Conservation (phyloP, 2,329 filamentous ascomycete genomes). For the Xylariaceae sp. region DNA sequence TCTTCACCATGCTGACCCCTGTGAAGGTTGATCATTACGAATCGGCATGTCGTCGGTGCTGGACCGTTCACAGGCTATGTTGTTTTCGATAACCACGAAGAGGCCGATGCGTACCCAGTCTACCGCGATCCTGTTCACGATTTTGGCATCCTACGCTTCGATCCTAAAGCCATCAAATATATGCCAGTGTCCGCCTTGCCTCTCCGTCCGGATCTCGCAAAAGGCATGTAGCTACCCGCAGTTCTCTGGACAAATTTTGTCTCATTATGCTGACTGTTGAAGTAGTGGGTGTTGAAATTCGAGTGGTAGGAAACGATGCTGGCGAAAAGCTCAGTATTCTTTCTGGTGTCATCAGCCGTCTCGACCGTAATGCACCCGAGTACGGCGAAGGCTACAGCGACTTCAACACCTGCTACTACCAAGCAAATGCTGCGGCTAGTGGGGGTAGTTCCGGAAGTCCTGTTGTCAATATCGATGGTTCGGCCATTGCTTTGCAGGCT, state of each 20-base stretch:
- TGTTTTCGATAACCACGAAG: conserved; percentile 98
- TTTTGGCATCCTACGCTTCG: conserved; percentile 95
- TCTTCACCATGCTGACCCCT: conserved; percentile 17
- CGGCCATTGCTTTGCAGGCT: conserved; percentile 89
- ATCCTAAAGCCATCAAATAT: conserved; percentile 95
- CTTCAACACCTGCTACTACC: conserved; percentile 96
- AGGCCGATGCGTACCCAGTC: conserved; percentile 94
- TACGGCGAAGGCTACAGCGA: conserved; percentile 98
- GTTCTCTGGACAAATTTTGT: not conserved
- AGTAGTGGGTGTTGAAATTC: conserved; percentile 85
- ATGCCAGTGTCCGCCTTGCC: conserved; percentile 85
- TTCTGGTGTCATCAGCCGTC: conserved; percentile 93
- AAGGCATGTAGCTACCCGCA: conserved; percentile 48
- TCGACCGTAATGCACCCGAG: conserved; percentile 96
- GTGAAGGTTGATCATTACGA: conserved; percentile 70
- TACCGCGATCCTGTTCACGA: conserved; percentile 99
- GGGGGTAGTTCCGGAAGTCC: conserved; percentile 98
- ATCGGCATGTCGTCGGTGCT: conserved; percentile 90
- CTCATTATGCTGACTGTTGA: conserved; percentile 16
- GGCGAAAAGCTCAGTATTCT: conserved; percentile 98
- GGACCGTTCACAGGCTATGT: conserved; percentile 98
- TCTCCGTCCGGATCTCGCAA: conserved; percentile 83
- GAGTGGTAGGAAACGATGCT: conserved; percentile 97
- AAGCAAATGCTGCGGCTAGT: conserved; percentile 94
- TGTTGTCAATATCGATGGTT: conserved; percentile 93